Conservation (phyloP, 2,329 filamentous ascomycete species). For the Atkinsonella hypoxylon region DNA sequence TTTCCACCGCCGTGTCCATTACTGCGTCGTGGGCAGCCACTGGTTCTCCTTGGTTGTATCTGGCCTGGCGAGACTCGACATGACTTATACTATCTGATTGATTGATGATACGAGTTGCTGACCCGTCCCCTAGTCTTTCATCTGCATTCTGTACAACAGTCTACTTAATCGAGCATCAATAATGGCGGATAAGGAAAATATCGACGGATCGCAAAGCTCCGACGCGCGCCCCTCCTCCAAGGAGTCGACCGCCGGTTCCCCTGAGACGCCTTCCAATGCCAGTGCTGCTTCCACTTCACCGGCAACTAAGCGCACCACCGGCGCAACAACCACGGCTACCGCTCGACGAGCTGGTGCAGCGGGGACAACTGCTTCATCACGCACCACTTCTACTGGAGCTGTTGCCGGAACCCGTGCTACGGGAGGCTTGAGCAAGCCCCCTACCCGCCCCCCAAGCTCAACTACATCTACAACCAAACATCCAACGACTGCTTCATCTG, state of each 20-base stretch:
- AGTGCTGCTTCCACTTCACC: conserved; percentile 16
- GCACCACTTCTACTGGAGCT: conserved; percentile 6
- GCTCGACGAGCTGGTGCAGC: conserved; percentile 21
- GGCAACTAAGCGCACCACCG: conserved; percentile 24
- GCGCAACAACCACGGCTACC: conserved; percentile 22
- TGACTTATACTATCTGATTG: background rate
- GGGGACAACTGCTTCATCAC: conserved; percentile 14
- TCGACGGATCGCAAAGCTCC: conserved; percentile 32
- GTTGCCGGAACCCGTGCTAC: conserved; percentile 4
- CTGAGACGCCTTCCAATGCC: conserved; percentile 22
- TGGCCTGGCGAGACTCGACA: no score
- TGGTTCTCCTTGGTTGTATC: no score
- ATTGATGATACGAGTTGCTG: background rate
- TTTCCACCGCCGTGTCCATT: background rate
- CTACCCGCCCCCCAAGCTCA: conserved; percentile 32
- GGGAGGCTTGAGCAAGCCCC: conserved; percentile 32
- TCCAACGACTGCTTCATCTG: conserved; percentile 21
- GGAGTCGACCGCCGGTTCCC: conserved; percentile 18
- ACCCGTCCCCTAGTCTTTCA: background rate
- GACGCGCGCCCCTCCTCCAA: conserved; percentile 22
- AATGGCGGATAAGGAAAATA: conserved; percentile 37
- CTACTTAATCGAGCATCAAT: conserved; percentile 7
- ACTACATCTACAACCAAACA: conserved; percentile 20
- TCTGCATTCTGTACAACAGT: background rate
- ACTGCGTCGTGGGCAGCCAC: no score